phyloP scores from a whole-genome alignment of 2,329 filamentous ascomycete genomes.

The Aspergillus sp. region DNA sequence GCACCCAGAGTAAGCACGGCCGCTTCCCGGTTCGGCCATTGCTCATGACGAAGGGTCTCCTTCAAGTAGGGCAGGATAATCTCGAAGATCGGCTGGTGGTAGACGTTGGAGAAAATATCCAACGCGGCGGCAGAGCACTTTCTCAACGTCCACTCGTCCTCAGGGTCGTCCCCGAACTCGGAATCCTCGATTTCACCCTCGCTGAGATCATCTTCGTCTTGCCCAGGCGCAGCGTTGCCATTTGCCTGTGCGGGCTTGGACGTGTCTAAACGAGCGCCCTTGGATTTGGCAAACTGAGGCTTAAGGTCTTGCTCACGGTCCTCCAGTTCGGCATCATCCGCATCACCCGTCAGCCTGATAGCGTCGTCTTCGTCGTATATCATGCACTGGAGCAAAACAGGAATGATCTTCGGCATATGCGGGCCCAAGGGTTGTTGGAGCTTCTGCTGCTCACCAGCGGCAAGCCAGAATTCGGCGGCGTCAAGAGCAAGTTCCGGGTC shows the following conservation, averaged over 20 bases:
- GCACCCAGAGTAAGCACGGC: constrained; percentile 90
- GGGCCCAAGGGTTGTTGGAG: constrained; percentile 68
- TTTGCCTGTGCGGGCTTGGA: constrained; percentile 33
- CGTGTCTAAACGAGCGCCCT: constrained; percentile 51
- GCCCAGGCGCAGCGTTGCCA: constrained; percentile 40
- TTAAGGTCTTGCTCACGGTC: constrained; percentile 87
- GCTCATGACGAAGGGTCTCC: constrained; percentile 73
- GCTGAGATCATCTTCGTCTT: constrained; percentile 61
- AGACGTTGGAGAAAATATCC: constrained; percentile 87
- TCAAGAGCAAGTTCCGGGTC: constrained; percentile 88
- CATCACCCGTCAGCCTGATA: constrained; percentile 69
- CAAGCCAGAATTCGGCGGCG: constrained; percentile 95
- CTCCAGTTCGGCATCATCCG: constrained; percentile 83
- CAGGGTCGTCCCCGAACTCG: constrained; percentile 63
- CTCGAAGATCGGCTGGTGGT: constrained; percentile 78
- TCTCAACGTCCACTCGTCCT: constrained; percentile 87
- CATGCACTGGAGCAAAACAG: constrained; percentile 87
- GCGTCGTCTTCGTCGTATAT: constrained; percentile 94
- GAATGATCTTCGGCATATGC: constrained; percentile 74
- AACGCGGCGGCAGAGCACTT: constrained; percentile 95
- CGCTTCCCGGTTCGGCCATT: constrained; percentile 89
- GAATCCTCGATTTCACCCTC: constrained; percentile 80
- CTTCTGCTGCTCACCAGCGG: constrained; percentile 76
- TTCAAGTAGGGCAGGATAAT: constrained; percentile 88
- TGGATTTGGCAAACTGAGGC: constrained; percentile 74